Evolutionary conservation across 768 basidiomycete species (phyloP).

Genomic region (Phlebiopsis flavidoalba): DNA sequence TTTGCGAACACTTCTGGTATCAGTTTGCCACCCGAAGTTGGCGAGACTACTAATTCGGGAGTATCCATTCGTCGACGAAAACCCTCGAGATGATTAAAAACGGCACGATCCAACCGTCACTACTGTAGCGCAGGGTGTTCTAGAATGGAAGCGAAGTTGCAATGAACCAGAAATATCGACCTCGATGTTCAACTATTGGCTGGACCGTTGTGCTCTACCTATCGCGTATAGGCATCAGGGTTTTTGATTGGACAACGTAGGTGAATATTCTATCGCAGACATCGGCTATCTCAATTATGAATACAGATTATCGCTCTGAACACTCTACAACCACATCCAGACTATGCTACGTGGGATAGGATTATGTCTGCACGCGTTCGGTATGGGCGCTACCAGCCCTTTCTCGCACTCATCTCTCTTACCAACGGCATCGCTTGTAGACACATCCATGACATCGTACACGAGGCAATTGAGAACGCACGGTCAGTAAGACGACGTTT

Average conservation of each 20-base stretch:
- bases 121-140: slow-evolving; percentile 91
- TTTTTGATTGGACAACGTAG: slow-evolving; percentile 95
- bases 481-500: slow-evolving; percentile 21
- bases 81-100: slow-evolving; percentile 84
- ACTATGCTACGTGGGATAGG: slow-evolving; percentile 96
- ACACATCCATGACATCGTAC: slow-evolving; percentile 97
- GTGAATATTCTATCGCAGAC: neutral
- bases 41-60: slow-evolving; percentile 86
- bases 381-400: slow-evolving; percentile 42
- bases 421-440: slow-evolving; percentile 28
- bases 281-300: neutral
- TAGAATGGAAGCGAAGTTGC: slow-evolving; percentile 88
- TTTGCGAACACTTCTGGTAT: slow-evolving; percentile 68
- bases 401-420: neutral
- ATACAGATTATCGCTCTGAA: slow-evolving; percentile 91
- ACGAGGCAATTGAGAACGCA: slow-evolving; percentile 98
- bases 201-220: slow-evolving; percentile 98
- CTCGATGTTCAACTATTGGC: slow-evolving; percentile 90
- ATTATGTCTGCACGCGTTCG: slow-evolving; percentile 94
- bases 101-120: slow-evolving; percentile 98
- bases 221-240: slow-evolving; percentile 90
- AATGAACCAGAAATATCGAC: slow-evolving; percentile 67
- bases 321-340: slow-evolving; percentile 80
- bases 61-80: slow-evolving; percentile 90
- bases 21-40: slow-evolving; percentile 92